Evolutionary conservation across 805 yeast genomes (phyloP).

Genomic region (Candida lessepsii): DNA sequence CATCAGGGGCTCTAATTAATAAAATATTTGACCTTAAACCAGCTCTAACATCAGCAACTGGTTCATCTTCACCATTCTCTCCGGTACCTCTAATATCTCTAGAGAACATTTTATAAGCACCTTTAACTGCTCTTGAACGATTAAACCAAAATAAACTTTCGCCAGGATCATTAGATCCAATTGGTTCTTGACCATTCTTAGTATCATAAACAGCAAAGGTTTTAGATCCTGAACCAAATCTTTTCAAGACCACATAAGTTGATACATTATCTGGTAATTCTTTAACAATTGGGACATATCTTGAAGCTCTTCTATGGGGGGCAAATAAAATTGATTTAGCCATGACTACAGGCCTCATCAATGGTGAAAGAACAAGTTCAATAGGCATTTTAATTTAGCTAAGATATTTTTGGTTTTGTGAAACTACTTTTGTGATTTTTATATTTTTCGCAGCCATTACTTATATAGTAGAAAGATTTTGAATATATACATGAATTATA

Average conservation of each 20-base stretch:
- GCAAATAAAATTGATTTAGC: constrained; percentile 55
- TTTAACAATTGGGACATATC: constrained; percentile 53
- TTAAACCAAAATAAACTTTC: constrained; percentile 52
- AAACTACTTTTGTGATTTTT: constrained; percentile 6
- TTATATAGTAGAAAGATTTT: no score
- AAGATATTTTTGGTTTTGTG: not conserved
- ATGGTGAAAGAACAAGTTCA: constrained; percentile 55
- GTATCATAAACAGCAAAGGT: constrained; percentile 53
- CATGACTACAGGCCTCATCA: constrained; percentile 57
- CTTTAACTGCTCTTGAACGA: constrained; percentile 66
- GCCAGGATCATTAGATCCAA: constrained; percentile 43
- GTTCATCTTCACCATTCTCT: constrained; percentile 50
- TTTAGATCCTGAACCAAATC: constrained; percentile 63
- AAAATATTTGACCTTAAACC: constrained; percentile 60
- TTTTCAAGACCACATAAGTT: constrained; percentile 49
- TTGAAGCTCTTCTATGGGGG: constrained; percentile 55
- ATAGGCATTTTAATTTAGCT: constrained; percentile 47
- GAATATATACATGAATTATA: not conserved
- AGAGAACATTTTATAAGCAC: constrained; percentile 59
- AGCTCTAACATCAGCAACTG: constrained; percentile 58
- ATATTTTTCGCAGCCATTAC: constrained; percentile 7
- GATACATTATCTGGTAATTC: constrained; percentile 40
- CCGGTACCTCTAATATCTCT: constrained; percentile 41
- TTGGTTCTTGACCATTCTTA: constrained; percentile 32
- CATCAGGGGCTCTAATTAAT: constrained; percentile 49